Percentiles rank a stretch among this genome's conserved stretches.
Conservation (phyloP, 2,329 filamentous ascomycete species). For the Botrytis tulipae region DNA sequence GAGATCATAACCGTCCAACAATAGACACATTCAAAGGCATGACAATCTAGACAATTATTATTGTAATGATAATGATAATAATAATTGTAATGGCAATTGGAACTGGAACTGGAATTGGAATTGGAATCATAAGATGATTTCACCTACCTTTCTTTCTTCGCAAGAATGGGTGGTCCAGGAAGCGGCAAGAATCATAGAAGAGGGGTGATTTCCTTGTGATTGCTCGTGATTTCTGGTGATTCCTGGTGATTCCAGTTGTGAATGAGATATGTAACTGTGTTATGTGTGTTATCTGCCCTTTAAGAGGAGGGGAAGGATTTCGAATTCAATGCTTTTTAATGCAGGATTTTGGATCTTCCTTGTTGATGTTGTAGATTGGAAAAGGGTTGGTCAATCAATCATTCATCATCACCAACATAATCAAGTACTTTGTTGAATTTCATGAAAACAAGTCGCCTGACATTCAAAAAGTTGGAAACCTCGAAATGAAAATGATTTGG, state of each 20-base stretch:
- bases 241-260: not conserved
- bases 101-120: no score
- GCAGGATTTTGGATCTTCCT: not conserved
- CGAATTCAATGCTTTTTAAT: not conserved
- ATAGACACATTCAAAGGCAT: not conserved
- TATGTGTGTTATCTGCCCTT: not conserved
- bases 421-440: not conserved
- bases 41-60: not conserved
- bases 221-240: not conserved
- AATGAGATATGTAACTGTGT: not conserved
- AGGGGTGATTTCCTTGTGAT: not conserved
- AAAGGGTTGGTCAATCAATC: not conserved
- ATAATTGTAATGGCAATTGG: not conserved
- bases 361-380: not conserved
- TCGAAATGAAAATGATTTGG: not conserved
- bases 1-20: not conserved
- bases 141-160: not conserved
- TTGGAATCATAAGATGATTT: not conserved
- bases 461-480: not conserved
- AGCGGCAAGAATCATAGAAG: not conserved
- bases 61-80: not conserved
- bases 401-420: not conserved
- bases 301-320: no score
- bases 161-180: constrained; percentile 3
- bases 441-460: constrained; percentile 6